Evolutionary conservation across 2,329 filamentous ascomycete species (phyloP).

Genomic region (Emmonsiellopsis sp.): DNA sequence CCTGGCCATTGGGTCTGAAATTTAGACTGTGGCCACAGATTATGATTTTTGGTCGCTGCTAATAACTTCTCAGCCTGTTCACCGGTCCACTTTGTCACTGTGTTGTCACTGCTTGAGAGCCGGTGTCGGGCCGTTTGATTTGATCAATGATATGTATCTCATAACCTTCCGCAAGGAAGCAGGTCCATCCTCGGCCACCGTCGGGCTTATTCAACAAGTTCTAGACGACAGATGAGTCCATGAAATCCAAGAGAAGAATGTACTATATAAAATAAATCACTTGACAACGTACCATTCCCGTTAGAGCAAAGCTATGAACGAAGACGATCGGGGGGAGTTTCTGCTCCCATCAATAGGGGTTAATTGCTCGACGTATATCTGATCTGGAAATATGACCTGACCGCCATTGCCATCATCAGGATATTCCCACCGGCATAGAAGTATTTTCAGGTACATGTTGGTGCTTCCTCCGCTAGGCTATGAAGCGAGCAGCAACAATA

Average conservation of each 20-base stretch:
- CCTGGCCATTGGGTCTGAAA: constrained; percentile 35
- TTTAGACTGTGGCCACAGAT: constrained; percentile 26
- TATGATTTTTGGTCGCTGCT: constrained; percentile 6
- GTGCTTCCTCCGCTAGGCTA: neutral
- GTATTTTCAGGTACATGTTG: constrained; percentile 9
- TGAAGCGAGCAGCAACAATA: neutral
- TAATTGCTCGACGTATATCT: constrained; percentile 21
- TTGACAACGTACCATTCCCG: constrained; percentile 14
- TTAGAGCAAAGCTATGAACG: constrained; percentile 15
- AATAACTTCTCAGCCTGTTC: constrained; percentile 19
- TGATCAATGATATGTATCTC: constrained; percentile 34
- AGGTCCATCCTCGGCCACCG: constrained; percentile 35
- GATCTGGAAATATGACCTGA: constrained; percentile 15
- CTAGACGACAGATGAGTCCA: constrained; percentile 7
- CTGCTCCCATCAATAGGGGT: constrained; percentile 7
- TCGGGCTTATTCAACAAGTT: constrained; percentile 39
- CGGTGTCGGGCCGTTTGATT: constrained; percentile 21
- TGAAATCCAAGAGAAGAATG: neutral
- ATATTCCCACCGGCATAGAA: constrained; percentile 19
- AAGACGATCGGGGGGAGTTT: constrained; percentile 16
- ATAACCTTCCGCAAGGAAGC: constrained; percentile 35
- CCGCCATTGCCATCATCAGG: constrained; percentile 9
- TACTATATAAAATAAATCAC: neutral
- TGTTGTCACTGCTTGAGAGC: constrained; percentile 8
- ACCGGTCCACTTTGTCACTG: constrained; percentile 1